These are phyloP conservation scores for Borovskyia barvae DNA, from an alignment of 208 protist genomes.

Conservation along the genomic window DNA sequence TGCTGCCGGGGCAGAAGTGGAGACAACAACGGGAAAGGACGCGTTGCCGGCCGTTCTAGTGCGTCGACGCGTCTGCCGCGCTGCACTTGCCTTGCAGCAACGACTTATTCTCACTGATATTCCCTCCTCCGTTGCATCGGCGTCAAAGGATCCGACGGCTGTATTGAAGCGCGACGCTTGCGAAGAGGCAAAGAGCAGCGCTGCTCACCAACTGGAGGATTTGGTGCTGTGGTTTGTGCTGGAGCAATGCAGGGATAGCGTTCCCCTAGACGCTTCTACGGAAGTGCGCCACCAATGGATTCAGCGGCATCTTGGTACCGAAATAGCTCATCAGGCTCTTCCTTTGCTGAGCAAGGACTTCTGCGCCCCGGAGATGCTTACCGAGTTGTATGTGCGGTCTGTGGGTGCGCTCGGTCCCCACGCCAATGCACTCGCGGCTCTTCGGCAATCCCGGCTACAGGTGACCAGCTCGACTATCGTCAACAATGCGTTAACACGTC, in stretches of 20 bases:
- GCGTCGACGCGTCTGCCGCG: conserved; percentile 45
- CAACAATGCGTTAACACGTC: conserved; percentile 19
- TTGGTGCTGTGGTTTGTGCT: conserved; percentile 71
- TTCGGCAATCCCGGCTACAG: conserved; percentile 18
- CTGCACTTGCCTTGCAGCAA: conserved; percentile 38
- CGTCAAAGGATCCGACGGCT: background rate
- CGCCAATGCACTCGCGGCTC: conserved; percentile 30
- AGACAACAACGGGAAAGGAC: background rate
- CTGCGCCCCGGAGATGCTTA: conserved; percentile 23
- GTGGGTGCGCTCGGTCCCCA: conserved; percentile 53
- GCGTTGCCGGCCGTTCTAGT: conserved; percentile 29
- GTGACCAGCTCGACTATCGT: conserved; percentile 29
- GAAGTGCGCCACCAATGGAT: conserved; percentile 18
- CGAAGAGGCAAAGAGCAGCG: background rate
- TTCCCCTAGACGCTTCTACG: conserved; percentile 26
- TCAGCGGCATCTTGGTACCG: conserved; percentile 6
- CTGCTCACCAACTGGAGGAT: conserved; percentile 17
- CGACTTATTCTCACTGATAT: too few species aligned
- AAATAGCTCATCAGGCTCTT: conserved; percentile 16
- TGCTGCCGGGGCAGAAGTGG: background rate
- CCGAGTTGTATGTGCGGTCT: conserved; percentile 47
- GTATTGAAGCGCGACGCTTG: background rate
- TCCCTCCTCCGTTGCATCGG: background rate
- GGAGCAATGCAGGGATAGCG: conserved; percentile 72
- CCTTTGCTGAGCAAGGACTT: conserved; percentile 18